Base-by-base conservation (phyloP, 208 protist species). In the Angomonas ambiguus region DNA sequence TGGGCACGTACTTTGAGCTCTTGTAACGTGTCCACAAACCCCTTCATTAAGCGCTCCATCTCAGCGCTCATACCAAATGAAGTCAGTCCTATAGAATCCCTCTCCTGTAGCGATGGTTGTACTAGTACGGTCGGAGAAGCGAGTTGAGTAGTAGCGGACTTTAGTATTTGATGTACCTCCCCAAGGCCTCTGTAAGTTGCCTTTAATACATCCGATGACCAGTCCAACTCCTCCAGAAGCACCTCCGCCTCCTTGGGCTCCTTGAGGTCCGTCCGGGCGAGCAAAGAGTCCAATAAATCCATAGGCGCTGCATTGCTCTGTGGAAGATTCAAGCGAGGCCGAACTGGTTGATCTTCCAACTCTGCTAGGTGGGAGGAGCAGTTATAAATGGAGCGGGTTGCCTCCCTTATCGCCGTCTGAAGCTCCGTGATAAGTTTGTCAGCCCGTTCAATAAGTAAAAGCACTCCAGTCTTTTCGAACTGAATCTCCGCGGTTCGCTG, bases 181-280 rank as follows among this genome's bases (percentile, higher is more conserved):
- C 33, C 67, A 30, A 87, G 48, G 0, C 77, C 82, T 25, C 55
- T 49, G 62, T 78, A 59, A 30, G 76, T 85, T 28, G 85, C 85
- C 69, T 85, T 84, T 32, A 92, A 58, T 11, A 83, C 75, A 58
- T 92, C 85, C 58, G 82, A 83, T 31, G 82, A 69, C 76, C 82
- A 84, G 32, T 77, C 65, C 51, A 92, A 57, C 49, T 82, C 72
- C 35, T 49, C 67, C 31, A 65, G 49, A 24, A 75, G 58, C 28
- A 32, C 57, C 64, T 35, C 33, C 25, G 27, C 22, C 51, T 0
- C 57, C 42, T 34, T 25, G 38, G 51, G 2, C 57, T 62, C 30
- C 32, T 31, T 22, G 18, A 27, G 57, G 6, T 31, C 57, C 10
- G 30, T 27, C 32, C 31, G 57, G 28, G 57, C 24, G 28, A 62